These are phyloP conservation scores for Phylloporus arenicola DNA, from an alignment of 768 basidiomycete species.

Conservation along the genomic window DNA sequence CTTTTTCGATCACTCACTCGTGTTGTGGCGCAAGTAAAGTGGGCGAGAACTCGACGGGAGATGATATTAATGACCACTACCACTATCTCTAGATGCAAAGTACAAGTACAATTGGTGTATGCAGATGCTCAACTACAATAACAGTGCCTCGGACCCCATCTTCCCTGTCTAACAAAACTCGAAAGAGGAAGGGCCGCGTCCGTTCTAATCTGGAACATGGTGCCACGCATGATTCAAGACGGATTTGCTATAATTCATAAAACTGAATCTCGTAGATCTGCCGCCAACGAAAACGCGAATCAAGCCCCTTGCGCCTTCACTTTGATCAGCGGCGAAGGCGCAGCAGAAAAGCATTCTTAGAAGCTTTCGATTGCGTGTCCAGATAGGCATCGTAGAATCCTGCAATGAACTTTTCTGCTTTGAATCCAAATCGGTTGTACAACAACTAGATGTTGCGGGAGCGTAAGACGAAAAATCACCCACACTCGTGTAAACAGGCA, in stretches of 20 bases:
- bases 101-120: not conserved
- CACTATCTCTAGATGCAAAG: not conserved
- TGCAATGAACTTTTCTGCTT: conserved; percentile 77
- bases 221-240: not conserved
- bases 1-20: not conserved
- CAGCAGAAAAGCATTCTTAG: conserved; percentile 76
- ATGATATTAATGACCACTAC: not conserved
- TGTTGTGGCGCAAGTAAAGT: not conserved
- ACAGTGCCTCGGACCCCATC: not conserved
- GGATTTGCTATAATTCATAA: not conserved
- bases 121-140: not conserved
- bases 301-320: not conserved
- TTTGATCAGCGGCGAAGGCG: conserved; percentile 54
- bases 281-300: not conserved
- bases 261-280: not conserved
- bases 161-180: not conserved
- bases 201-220: not conserved
- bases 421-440: conserved; percentile 85
- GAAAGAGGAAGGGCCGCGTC: not conserved
- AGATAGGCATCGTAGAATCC: conserved; percentile 81
- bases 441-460: conserved; percentile 43
- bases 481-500: not conserved
- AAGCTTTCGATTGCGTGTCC: conserved; percentile 60
- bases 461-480: not conserved
- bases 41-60: too few species aligned